phyloP scores from a whole-genome alignment of 805 yeast genomes.

The Saccharomycopsis selenospora region DNA sequence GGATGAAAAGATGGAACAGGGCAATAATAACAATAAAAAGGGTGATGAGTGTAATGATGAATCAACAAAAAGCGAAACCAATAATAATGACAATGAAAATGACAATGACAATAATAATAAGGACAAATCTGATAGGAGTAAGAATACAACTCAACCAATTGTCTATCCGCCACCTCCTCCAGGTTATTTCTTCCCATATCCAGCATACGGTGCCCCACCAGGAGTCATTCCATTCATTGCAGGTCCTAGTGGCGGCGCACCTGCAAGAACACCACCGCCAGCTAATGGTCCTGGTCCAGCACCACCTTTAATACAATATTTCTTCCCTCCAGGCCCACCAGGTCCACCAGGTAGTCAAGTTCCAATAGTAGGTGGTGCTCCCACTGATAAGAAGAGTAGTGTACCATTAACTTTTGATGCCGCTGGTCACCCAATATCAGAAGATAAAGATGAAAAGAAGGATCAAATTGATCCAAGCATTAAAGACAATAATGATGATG shows the following conservation, averaged over 20 bases:
- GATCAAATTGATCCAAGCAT: too few relatives aligned
- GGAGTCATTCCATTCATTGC: neutral
- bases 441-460: too few relatives aligned
- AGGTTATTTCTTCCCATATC: neutral
- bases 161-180: neutral
- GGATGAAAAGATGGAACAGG: slow-evolving; percentile 2
- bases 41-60: neutral
- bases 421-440: neutral
- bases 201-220: neutral
- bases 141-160: too few relatives aligned
- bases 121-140: too few relatives aligned
- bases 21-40: neutral
- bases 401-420: neutral
- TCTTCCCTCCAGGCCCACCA: neutral
- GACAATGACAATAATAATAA: neutral
- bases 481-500: too few relatives aligned
- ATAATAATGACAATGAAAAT: too few relatives aligned
- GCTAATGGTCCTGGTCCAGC: neutral
- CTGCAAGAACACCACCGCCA: neutral
- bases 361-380: neutral
- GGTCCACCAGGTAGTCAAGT: neutral
- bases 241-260: too few relatives aligned
- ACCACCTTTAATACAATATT: neutral
- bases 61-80: neutral
- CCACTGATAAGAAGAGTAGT: too few relatives aligned